Percentiles rank a stretch among this genome's conserved stretches.
Evolutionary conservation across 805 yeast species (phyloP).

Genomic region (Cyberlindnera mrakii): DNA sequence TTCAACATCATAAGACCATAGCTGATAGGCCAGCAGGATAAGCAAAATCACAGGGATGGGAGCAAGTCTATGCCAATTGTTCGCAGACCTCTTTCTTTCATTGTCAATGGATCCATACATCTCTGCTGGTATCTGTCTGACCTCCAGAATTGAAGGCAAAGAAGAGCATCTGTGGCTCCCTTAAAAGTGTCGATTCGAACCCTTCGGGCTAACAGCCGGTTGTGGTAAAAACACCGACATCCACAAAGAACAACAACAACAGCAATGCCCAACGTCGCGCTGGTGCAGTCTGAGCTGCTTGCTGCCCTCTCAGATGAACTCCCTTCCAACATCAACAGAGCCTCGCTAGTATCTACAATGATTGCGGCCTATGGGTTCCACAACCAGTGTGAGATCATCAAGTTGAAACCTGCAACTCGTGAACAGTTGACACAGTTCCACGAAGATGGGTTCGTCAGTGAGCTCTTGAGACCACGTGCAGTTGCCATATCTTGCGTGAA

Average conservation of each 20-base stretch:
- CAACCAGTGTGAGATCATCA: conserved; percentile 21
- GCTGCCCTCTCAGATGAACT: conserved; percentile 30
- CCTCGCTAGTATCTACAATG: conserved; percentile 36
- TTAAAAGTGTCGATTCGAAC: no score
- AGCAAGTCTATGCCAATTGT: neutral
- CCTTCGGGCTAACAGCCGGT: no score
- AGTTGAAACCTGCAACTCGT: conserved; percentile 24
- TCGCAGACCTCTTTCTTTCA: neutral
- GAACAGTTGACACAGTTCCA: conserved; percentile 46
- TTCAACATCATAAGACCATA: neutral
- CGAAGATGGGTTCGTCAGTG: conserved; percentile 34
- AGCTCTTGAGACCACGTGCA: conserved; percentile 28
- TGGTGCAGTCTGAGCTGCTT: conserved; percentile 6
- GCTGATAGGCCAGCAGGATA: neutral
- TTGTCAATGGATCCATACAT: neutral
- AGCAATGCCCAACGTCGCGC: neutral
- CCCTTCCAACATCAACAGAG: conserved; percentile 51
- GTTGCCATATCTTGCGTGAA: conserved; percentile 8
- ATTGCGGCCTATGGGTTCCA: conserved; percentile 36
- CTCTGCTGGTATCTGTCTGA: neutral
- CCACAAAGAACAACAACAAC: no score
- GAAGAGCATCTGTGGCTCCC: no score
- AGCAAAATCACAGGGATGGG: neutral
- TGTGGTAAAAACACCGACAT: no score
- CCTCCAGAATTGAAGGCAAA: no score